Percentiles rank a stretch among this genome's conserved stretches.
Evolutionary conservation across 2,329 filamentous ascomycete genomes (phyloP).

Genomic region (Simplicillium aogashimaense): DNA sequence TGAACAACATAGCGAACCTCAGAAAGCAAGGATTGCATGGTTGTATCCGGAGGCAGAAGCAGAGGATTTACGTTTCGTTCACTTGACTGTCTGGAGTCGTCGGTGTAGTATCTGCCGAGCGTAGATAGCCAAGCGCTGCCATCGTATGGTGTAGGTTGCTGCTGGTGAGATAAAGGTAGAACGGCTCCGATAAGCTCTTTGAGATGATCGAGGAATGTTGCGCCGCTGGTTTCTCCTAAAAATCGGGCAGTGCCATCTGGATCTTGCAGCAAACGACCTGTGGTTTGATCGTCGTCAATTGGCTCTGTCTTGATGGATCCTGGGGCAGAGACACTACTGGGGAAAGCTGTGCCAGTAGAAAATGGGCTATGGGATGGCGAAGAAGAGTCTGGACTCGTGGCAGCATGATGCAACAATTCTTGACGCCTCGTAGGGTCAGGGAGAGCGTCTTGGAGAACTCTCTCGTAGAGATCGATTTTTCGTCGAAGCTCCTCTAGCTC

Average conservation of each 20-base stretch:
- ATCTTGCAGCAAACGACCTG: conserved; percentile 35
- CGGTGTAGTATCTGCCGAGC: conserved; percentile 34
- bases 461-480: conserved; percentile 29
- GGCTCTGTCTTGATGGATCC: conserved; percentile 8
- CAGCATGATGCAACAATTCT: conserved; percentile 19
- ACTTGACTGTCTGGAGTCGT: conserved; percentile 31
- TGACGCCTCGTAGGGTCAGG: conserved; percentile 23
- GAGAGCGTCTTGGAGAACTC: conserved; percentile 23
- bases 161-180: conserved; percentile 17
- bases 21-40: conserved; percentile 27
- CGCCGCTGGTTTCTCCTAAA: conserved; percentile 38
- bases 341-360: conserved; percentile 2
- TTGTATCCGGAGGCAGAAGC: conserved; percentile 23
- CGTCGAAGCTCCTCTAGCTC: conserved; percentile 31
- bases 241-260: conserved; percentile 32
- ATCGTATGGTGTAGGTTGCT: conserved; percentile 8
- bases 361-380: conserved; percentile 12
- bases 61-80: conserved; percentile 27
- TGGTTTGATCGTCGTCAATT: conserved; percentile 8
- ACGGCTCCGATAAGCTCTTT: conserved; percentile 35
- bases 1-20: conserved; percentile 33
- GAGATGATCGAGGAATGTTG: conserved; percentile 37
- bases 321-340: conserved; percentile 3
- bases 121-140: conserved; percentile 26
- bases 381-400: conserved; percentile 11